A percentile compares a stretch with the other conserved stretches of the same genome.
These are phyloP conservation scores for Trypanosoma theileri DNA, from an alignment of 208 protist genomes.

Conservation along the genomic window DNA sequence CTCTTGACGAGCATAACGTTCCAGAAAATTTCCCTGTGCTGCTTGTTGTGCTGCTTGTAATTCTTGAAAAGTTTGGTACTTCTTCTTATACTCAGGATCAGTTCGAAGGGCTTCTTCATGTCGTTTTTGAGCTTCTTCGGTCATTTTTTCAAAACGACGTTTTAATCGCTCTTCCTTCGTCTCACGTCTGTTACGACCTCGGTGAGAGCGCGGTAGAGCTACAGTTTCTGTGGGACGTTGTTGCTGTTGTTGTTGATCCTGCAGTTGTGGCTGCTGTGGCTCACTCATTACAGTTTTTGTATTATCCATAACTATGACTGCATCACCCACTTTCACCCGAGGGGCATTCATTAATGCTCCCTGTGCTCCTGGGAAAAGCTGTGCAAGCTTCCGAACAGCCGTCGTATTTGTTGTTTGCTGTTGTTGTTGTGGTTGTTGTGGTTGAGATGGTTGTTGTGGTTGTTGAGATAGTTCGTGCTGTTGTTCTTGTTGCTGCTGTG, in stretches of 20 bases:
- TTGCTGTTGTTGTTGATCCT: slow-evolving; percentile 4
- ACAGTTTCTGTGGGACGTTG: background rate
- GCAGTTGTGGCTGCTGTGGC: slow-evolving; percentile 1
- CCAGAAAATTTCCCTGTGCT: slow-evolving; percentile 49
- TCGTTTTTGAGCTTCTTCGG: slow-evolving; percentile 38
- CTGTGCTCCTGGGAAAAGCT: slow-evolving; percentile 34
- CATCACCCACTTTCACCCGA: slow-evolving; percentile 4
- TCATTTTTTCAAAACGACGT: slow-evolving; percentile 32
- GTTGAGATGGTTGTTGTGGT: no score
- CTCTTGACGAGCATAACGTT: slow-evolving; percentile 54
- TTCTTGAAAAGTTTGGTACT: slow-evolving; percentile 65
- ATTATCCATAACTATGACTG: background rate
- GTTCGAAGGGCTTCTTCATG: slow-evolving; percentile 71
- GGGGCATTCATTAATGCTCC: background rate
- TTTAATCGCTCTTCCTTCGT: slow-evolving; percentile 40
- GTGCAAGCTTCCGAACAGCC: slow-evolving; percentile 22
- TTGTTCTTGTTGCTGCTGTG: slow-evolving; percentile 28
- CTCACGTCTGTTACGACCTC: slow-evolving; percentile 36
- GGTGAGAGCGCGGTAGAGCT: slow-evolving; percentile 24
- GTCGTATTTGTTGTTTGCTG: no score
- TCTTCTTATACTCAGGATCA: slow-evolving; percentile 72
- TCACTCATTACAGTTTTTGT: background rate
- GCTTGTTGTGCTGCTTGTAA: slow-evolving; percentile 50
- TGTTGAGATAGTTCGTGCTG: no score
- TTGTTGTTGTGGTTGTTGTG: no score